Conservation (phyloP, 441 rosid species). For the Gossypium schwendimanii region DNA sequence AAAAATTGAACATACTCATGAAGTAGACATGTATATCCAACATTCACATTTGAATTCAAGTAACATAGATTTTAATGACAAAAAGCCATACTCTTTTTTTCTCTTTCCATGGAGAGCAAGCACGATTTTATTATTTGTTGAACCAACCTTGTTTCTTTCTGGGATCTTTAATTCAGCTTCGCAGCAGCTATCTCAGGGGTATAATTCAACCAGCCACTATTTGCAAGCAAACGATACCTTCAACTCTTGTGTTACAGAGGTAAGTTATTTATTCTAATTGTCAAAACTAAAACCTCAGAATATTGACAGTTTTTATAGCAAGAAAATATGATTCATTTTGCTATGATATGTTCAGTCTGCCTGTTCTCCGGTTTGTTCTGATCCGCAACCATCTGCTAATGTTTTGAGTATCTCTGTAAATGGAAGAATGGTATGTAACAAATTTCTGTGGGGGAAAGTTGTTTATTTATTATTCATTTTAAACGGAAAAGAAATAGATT, state of each 20-base stretch:
- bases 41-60: neutral
- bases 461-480: neutral
- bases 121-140: conserved; percentile 1
- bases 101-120: neutral
- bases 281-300: neutral
- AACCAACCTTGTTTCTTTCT: neutral
- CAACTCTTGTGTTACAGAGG: conserved; percentile 33
- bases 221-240: conserved; percentile 27
- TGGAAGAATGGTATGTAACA: conserved; percentile 29
- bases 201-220: conserved; percentile 27
- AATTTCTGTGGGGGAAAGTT: neutral
- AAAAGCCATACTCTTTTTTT: neutral
- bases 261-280: conserved; percentile 26
- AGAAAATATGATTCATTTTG: neutral
- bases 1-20: too few relatives aligned
- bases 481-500: neutral
- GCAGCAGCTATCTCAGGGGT: conserved; percentile 21
- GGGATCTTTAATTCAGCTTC: conserved; percentile 26
- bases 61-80: neutral
- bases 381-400: conserved; percentile 25
- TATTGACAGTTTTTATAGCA: conserved; percentile 2
- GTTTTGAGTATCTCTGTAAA: conserved; percentile 24
- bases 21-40: too few relatives aligned
- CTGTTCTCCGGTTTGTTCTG: conserved; percentile 35
- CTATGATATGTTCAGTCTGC: conserved; percentile 9